phyloP scores from a whole-genome alignment of 2,329 filamentous ascomycete genomes.

The Chalara sp. region DNA sequence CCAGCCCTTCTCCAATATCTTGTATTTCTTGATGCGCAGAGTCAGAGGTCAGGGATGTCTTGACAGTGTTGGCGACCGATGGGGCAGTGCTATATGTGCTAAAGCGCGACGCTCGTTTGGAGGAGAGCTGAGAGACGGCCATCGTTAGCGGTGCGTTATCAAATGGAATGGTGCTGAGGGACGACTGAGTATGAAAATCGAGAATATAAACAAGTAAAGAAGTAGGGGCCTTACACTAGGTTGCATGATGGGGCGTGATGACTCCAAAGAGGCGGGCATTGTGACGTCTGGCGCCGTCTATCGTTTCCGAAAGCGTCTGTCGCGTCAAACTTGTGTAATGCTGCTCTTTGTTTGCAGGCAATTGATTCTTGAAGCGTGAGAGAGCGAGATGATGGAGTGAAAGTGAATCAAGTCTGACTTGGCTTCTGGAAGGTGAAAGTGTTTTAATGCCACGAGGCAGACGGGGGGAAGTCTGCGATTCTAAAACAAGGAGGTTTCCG shows the following conservation, averaged over 20 bases:
- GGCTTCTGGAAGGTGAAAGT: no score
- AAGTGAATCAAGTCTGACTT: no score
- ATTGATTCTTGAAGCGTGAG: neutral
- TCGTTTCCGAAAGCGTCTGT: no score
- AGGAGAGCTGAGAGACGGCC: constrained; percentile 26
- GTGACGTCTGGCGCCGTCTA: constrained; percentile 11
- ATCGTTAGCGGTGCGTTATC: constrained; percentile 11
- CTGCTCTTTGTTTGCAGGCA: neutral
- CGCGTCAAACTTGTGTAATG: no score
- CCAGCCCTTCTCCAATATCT: constrained; percentile 56
- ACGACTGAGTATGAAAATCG: constrained; percentile 1
- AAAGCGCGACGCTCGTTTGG: constrained; percentile 44
- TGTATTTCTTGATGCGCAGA: constrained; percentile 41
- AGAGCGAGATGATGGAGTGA: neutral
- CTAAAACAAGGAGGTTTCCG: no score
- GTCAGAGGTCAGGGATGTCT: constrained; percentile 23
- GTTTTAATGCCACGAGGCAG: no score
- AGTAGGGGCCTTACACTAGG: constrained; percentile 37
- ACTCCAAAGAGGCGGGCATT: constrained; percentile 41
- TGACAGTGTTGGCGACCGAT: constrained; percentile 35
- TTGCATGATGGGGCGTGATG: constrained; percentile 48
- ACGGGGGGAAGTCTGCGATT: no score
- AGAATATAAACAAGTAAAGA: constrained; percentile 7
- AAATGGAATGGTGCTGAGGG: neutral
- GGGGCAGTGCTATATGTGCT: constrained; percentile 43